phyloP scores from a whole-genome alignment of 176 grass and related monocot species.

The Eleusine indica region DNA sequence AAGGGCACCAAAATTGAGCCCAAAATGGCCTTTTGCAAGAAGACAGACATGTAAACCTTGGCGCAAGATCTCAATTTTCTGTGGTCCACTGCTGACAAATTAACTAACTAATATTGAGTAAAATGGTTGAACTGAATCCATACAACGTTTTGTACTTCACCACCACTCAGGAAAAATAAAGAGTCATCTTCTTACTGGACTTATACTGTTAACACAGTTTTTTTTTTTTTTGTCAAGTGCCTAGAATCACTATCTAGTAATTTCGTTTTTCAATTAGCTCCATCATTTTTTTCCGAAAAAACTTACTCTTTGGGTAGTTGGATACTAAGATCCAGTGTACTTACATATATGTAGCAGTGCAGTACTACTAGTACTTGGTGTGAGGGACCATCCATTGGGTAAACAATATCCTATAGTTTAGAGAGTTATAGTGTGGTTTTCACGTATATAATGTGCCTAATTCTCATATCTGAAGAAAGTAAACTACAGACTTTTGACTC shows the following conservation, averaged over 20 bases:
- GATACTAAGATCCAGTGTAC: slow-evolving; percentile 28
- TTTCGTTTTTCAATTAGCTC: background rate
- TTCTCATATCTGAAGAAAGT: slow-evolving; percentile 4
- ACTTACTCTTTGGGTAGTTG: background rate
- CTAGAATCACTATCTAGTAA: background rate
- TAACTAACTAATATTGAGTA: background rate
- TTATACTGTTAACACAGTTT: background rate
- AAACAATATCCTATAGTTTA: slow-evolving; percentile 14
- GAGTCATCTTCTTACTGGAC: background rate
- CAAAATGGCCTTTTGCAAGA: slow-evolving; percentile 39
- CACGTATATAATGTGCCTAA: background rate
- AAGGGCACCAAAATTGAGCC: slow-evolving; percentile 43
- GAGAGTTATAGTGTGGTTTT: slow-evolving; percentile 23
- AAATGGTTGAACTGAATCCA: background rate
- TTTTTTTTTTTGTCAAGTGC: background rate
- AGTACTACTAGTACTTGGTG: slow-evolving; percentile 26
- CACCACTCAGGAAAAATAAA: background rate
- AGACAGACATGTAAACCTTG: slow-evolving; percentile 43
- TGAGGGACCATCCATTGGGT: slow-evolving; percentile 45
- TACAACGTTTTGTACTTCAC: background rate
- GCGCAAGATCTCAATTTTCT: slow-evolving; percentile 34
- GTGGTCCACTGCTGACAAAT: slow-evolving; percentile 46
- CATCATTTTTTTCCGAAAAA: background rate
- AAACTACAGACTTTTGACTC: slow-evolving; percentile 15
- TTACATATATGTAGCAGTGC: slow-evolving; percentile 39